A percentile compares a stretch with the other conserved stretches of the same genome.
phyloP scores from a whole-genome alignment of 495 filamentous ascomycete genomes.

The Talaromyces ruber region DNA sequence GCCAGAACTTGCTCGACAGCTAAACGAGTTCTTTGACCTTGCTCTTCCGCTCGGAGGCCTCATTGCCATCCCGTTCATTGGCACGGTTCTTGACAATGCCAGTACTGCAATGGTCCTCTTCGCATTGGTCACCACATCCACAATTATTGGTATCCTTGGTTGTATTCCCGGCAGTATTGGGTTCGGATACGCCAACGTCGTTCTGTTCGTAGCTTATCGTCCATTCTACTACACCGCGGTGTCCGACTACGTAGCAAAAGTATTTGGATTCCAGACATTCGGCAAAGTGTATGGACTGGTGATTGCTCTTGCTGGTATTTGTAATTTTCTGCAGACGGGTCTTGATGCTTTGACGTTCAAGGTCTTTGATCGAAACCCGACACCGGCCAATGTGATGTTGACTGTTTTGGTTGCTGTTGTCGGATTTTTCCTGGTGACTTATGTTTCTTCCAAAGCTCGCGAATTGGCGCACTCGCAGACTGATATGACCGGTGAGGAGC shows the following conservation, averaged over 20 bases:
- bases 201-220: conserved; percentile 60
- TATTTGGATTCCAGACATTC: conserved; percentile 93
- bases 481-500: neutral
- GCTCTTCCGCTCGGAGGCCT: conserved; percentile 83
- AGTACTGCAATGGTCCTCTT: conserved; percentile 67
- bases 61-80: conserved; percentile 79
- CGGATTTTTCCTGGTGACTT: conserved; percentile 51
- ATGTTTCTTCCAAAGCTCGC: conserved; percentile 39
- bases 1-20: conserved; percentile 44
- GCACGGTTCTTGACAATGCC: conserved; percentile 68
- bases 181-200: conserved; percentile 71
- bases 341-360: conserved; percentile 74
- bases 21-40: conserved; percentile 86
- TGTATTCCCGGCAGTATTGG: conserved; percentile 55
- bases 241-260: conserved; percentile 83
- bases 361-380: conserved; percentile 60
- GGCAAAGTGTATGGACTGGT: conserved; percentile 94
- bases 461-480: conserved; percentile 13
- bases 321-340: conserved; percentile 80
- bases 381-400: conserved; percentile 69
- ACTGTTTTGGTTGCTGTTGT: conserved; percentile 50
- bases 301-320: conserved; percentile 78
- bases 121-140: conserved; percentile 63
- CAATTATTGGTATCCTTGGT: conserved; percentile 71
- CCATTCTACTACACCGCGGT: conserved; percentile 47